Conservation (phyloP, 75 land plant species). For the Gnetum montanum region DNA sequence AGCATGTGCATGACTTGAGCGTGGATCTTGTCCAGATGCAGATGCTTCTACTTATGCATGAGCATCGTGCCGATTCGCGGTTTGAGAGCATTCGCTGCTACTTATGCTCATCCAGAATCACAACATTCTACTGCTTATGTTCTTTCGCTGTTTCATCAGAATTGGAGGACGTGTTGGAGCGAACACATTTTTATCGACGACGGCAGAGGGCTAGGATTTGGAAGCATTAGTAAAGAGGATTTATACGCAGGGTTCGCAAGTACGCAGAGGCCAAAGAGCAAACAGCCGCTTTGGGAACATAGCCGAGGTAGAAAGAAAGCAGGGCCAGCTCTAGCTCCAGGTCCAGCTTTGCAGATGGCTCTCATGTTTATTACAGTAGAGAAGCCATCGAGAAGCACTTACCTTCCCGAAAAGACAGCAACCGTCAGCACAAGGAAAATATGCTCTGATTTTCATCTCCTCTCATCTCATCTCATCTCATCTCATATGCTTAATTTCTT, state of each 20-base stretch:
- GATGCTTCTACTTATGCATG: slow-evolving; percentile 71
- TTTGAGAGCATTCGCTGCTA: slow-evolving; percentile 70
- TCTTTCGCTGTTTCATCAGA: slow-evolving; percentile 70
- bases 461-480: too few species aligned
- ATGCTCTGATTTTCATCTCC: slow-evolving; percentile 39
- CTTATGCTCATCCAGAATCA: slow-evolving; percentile 43
- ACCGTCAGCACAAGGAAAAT: slow-evolving; percentile 39
- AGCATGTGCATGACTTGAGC: slow-evolving; percentile 35
- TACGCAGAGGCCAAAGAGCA: neutral
- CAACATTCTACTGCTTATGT: slow-evolving; percentile 1
- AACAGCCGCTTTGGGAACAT: neutral
- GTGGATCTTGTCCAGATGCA: slow-evolving; percentile 62
- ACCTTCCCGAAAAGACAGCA: slow-evolving; percentile 72
- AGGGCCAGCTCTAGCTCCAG: too few species aligned
- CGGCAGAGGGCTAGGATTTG: neutral
- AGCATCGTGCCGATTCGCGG: slow-evolving; percentile 85
- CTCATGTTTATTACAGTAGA: slow-evolving; percentile 23
- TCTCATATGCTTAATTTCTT: slow-evolving; percentile 51
- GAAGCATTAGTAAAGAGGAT: neutral
- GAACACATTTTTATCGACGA: neutral
- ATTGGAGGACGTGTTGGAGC: slow-evolving; percentile 38
- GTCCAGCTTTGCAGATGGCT: neutral
- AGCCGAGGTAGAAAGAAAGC: neutral
- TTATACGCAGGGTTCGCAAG: neutral
- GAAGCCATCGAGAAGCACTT: slow-evolving; percentile 60